Percentiles rank a stretch among this genome's conserved stretches.
phyloP scores from a whole-genome alignment of 495 filamentous ascomycete genomes.

The Tetracladium marchalianum region DNA sequence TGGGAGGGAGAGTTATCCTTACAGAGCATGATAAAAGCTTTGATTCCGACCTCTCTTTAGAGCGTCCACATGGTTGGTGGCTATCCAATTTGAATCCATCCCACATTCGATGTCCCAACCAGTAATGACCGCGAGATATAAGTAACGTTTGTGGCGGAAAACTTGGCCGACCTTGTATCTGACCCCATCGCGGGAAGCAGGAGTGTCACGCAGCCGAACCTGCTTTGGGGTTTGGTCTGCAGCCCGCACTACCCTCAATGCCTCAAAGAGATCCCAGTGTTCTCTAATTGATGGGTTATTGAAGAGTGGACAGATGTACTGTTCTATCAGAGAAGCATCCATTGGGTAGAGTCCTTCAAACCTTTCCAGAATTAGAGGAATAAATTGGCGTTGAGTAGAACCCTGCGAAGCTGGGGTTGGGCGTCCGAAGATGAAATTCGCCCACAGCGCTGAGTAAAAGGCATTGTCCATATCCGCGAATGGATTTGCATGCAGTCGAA shows the following conservation, averaged over 20 bases:
- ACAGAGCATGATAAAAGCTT: slow-evolving; percentile 81
- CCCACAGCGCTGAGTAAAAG: slow-evolving; percentile 72
- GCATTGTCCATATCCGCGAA: slow-evolving; percentile 51
- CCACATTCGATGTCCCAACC: slow-evolving; percentile 64
- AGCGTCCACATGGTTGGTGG: slow-evolving; percentile 51
- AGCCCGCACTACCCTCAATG: slow-evolving; percentile 46
- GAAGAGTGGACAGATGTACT: slow-evolving; percentile 21
- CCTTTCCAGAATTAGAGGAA: slow-evolving; percentile 58
- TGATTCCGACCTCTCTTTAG: slow-evolving; percentile 55
- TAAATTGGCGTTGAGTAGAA: slow-evolving; percentile 44
- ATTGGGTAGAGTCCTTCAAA: slow-evolving; percentile 30
- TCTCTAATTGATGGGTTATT: slow-evolving; percentile 14
- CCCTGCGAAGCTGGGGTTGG: slow-evolving; percentile 15
- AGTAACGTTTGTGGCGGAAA: slow-evolving; percentile 73
- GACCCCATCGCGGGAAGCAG: slow-evolving; percentile 32
- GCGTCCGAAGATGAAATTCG: slow-evolving; percentile 49
- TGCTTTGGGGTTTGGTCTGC: slow-evolving; percentile 51
- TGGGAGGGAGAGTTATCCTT: slow-evolving; percentile 34
- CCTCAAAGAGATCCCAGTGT: slow-evolving; percentile 30
- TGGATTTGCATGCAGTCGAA: slow-evolving; percentile 21
- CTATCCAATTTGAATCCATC: slow-evolving; percentile 47
- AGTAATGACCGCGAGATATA: slow-evolving; percentile 69
- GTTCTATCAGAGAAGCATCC: slow-evolving; percentile 21
- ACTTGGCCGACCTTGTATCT: slow-evolving; percentile 72
- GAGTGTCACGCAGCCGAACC: slow-evolving; percentile 36